Base-by-base conservation (phyloP, 75 land plant species). In the Cunninghamia lanceolata region DNA sequence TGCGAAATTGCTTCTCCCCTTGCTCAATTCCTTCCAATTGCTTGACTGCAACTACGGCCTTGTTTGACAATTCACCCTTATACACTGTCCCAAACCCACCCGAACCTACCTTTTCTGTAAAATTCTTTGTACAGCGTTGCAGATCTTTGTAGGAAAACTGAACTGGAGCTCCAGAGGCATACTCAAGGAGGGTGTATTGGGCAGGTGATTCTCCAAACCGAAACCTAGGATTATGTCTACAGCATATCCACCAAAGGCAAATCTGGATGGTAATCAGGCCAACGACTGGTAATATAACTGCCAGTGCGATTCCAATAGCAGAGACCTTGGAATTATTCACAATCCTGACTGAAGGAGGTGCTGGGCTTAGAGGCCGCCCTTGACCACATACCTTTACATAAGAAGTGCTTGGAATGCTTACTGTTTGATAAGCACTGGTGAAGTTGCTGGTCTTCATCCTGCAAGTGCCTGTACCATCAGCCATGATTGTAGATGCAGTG, bases 71-170 rank as follows among this genome's bases (percentile, higher is more conserved):
- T 46, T 89, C 63, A 9, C 96, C 99, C 83, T 83, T 87, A 82
- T 94, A 97, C 14, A 97, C 97, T 14, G 94, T 88, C 3, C 99
- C 99, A 84, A 94, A 95, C 19, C 96, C 97, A 30, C 99, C 99
- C 2, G 81, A 90, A 25, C 99, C 97, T 34, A 96, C 91, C 92
- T 94, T 95, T 52, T 93, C 92, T 85, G 86, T 91, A 88, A 95
- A 96, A 15, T 92, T 93, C 87, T 91, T 92, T 9, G 98, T 95
- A 14, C 93, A 79, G 0, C 85, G 83, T 82, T 94, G 92, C 7
- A 96, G 91, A 73, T 96, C 96, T 78, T 85, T 93, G 84, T 89
- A 95, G 1, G 96, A 89, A 87, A 96, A 96, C 73, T 92, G 97
- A 0, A 94, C 91, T 0, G 97, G 97, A 0, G 94, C 94, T 42